Conservation (phyloP, 1,139 yeast species). For the Hyphopichia buzzinii region DNA sequence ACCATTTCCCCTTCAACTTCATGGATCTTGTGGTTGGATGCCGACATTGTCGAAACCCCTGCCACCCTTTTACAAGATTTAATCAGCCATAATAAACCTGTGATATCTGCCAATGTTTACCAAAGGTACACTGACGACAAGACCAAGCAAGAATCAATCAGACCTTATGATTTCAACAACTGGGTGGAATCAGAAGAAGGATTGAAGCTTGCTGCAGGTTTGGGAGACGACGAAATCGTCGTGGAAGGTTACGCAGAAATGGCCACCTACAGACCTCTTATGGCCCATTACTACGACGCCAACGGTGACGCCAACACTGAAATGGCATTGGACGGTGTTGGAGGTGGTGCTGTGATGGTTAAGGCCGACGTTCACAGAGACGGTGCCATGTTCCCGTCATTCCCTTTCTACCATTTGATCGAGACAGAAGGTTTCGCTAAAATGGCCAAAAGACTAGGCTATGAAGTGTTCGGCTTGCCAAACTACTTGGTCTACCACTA, state of each 20-base stretch:
- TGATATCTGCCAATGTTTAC: conserved; percentile 87
- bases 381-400: conserved; percentile 99
- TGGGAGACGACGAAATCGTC: conserved; percentile 85
- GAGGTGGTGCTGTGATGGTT: conserved; percentile 93
- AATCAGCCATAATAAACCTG: conserved; percentile 82
- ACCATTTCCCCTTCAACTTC: conserved; percentile 85
- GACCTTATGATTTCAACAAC: conserved; percentile 94
- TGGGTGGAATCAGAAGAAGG: conserved; percentile 96
- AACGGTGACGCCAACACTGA: conserved; percentile 58
- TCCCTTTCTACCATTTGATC: conserved; percentile 93
- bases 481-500: conserved; percentile 88
- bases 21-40: conserved; percentile 95
- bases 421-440: conserved; percentile 98
- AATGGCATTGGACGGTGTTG: conserved; percentile 93
- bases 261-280: conserved; percentile 92
- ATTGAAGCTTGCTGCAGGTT: conserved; percentile 60
- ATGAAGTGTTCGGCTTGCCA: conserved; percentile 89
- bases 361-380: conserved; percentile 98
- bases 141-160: conserved; percentile 53
- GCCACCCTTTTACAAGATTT: conserved; percentile 78
- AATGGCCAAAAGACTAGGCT: conserved; percentile 94
- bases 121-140: conserved; percentile 71
- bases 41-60: conserved; percentile 91
- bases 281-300: conserved; percentile 83
- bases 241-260: conserved; percentile 91